These are phyloP conservation scores for Sphaceloma murrayae DNA, from an alignment of 2,329 filamentous ascomycete species.

Conservation along the genomic window DNA sequence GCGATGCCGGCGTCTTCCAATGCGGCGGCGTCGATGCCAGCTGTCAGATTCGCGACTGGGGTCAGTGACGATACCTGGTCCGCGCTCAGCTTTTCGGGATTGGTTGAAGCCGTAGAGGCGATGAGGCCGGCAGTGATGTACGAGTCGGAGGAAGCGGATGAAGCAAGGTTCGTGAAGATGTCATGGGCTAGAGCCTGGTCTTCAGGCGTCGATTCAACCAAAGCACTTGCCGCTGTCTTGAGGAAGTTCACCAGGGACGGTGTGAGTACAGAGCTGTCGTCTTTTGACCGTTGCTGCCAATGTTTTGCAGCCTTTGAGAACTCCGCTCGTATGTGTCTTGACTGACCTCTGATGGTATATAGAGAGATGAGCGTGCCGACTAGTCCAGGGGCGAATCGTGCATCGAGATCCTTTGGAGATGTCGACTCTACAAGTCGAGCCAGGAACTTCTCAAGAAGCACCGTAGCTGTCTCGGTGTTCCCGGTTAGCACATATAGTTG, in stretches of 20 bases:
- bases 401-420: conserved; percentile 50
- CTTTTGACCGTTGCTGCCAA: conserved; percentile 59
- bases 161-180: conserved; percentile 66
- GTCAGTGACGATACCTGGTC: conserved; percentile 49
- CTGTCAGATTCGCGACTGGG: conserved; percentile 51
- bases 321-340: conserved; percentile 59
- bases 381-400: conserved; percentile 75
- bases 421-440: conserved; percentile 56
- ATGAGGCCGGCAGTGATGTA: conserved; percentile 74
- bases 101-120: conserved; percentile 61
- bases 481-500: conserved; percentile 68
- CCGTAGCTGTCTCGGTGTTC: conserved; percentile 63
- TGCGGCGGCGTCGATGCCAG: conserved; percentile 49
- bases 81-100: conserved; percentile 47
- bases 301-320: conserved; percentile 70
- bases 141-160: conserved; percentile 56
- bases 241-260: conserved; percentile 54
- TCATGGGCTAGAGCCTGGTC: conserved; percentile 63
- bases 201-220: conserved; percentile 63
- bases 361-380: conserved; percentile 71
- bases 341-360: conserved; percentile 66
- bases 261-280: conserved; percentile 23
- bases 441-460: conserved; percentile 67
- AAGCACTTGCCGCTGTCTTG: conserved; percentile 69
- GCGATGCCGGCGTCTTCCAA: conserved; percentile 59